Base-by-base conservation (phyloP, 2,329 filamentous ascomycete genomes). In the Paramyrothecium sp. region DNA sequence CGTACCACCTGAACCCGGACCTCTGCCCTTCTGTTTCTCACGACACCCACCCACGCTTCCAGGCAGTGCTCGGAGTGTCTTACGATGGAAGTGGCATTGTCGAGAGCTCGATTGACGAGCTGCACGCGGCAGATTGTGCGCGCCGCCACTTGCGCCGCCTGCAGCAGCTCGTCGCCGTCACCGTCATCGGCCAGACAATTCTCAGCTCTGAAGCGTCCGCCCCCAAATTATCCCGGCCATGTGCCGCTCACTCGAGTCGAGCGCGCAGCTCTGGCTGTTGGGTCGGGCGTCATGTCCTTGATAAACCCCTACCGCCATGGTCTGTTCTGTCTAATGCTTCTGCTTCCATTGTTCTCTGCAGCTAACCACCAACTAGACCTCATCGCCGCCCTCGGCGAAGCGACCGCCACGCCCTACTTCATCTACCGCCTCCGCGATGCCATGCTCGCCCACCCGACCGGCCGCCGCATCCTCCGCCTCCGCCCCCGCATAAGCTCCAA, bases 381-480 rank as follows among this genome's bases (percentile, higher is more conserved):
- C 64, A 96, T 99, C 66, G 95, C 95, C 34, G 86, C 92, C 34
- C 85, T 96, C n/a, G 94, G 93, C 69, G 95, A 99, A 80, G 88
- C 93, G 26, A 98, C 95, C 3, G 92, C 93, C 21, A 92, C 93
- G 11, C 95, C 95, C 13, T 97, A 92, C 82, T 97, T 98, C 78
- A 93, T 97, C 74, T 86, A 91, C 75, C 90, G 91, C 56, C 90
- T 99, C 20, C 92, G 92, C 63, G 86, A 94, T 71, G 91, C 89
- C 61, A 99, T 99, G 95, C 90, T 99, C 55, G 78, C 86, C 26
- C 81, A 88, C 62, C 82, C 91, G 1, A 96, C 91, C 0, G 95
- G 95, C 56, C 90, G 95, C 1, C 89, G 92, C 53, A 97, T 99
- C 71, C 87, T 99, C 61, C 90, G 91, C 61, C 90, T 95, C 66